Evolutionary conservation across 345 rosid species (phyloP).

Genomic region (Eucalyptus curtisii): DNA sequence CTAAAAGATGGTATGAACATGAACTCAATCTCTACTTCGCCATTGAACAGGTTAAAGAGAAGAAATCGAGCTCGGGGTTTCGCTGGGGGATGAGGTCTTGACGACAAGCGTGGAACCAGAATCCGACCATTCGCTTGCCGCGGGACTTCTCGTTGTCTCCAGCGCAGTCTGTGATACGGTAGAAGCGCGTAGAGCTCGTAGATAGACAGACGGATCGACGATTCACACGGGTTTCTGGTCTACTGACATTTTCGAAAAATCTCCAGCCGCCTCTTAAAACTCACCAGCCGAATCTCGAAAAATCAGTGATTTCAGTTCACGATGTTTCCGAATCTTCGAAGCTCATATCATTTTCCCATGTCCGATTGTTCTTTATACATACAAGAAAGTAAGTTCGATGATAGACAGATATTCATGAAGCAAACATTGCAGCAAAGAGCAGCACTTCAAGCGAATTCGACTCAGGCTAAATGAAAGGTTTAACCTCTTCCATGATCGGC

Average conservation of each 20-base stretch:
- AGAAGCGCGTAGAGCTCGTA: not conserved
- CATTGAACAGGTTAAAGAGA: constrained; percentile 10
- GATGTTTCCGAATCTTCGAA: not conserved
- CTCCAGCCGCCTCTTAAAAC: not conserved
- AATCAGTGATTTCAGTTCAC: not conserved
- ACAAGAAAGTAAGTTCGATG: not conserved
- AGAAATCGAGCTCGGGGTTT: constrained; percentile 12
- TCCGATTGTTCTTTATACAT: not conserved
- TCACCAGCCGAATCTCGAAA: not conserved
- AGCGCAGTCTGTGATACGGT: constrained; percentile 2
- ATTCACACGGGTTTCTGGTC: not conserved
- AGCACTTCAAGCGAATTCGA: not conserved
- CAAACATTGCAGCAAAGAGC: not conserved
- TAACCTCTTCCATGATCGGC: not conserved
- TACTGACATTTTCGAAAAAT: not conserved
- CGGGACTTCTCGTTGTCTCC: constrained; percentile 21
- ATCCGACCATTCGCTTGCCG: constrained; percentile 9
- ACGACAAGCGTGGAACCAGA: constrained; percentile 13
- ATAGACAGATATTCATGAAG: not conserved
- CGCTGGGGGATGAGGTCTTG: constrained; percentile 30
- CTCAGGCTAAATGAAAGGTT: not conserved
- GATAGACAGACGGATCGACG: not conserved
- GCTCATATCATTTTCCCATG: not conserved
- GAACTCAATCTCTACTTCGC: not conserved
- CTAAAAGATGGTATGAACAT: not conserved